Percentiles rank a stretch among this genome's conserved stretches.
Evolutionary conservation across 768 basidiomycete species (phyloP).

Genomic region (Podaxis sp.): DNA sequence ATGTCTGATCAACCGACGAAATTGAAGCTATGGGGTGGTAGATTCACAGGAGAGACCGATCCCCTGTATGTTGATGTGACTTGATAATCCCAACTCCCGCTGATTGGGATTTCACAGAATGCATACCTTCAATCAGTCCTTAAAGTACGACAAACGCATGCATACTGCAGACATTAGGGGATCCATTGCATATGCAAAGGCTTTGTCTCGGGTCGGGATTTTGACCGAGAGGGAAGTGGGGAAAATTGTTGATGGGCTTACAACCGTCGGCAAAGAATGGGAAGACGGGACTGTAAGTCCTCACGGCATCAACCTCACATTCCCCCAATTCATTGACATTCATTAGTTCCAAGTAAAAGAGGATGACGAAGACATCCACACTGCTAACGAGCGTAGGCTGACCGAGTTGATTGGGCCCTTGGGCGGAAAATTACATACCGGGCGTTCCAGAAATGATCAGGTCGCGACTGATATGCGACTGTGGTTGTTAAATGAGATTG

Average conservation of each 20-base stretch:
- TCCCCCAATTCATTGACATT: neutral
- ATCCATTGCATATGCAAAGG: conserved; percentile 94
- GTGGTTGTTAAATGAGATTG: conserved; percentile 84
- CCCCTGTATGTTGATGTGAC: conserved; percentile 54
- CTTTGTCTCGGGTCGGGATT: conserved; percentile 76
- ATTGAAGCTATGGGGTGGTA: conserved; percentile 84
- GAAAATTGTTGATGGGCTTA: conserved; percentile 71
- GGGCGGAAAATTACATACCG: conserved; percentile 96
- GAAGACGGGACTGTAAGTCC: conserved; percentile 58
- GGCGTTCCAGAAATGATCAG: conserved; percentile 96
- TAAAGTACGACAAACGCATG: conserved; percentile 94
- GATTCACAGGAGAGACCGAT: conserved; percentile 87
- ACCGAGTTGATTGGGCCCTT: conserved; percentile 90
- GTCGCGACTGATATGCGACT: conserved; percentile 98
- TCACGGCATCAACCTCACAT: neutral
- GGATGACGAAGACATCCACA: conserved; percentile 99
- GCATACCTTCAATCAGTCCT: conserved; percentile 96
- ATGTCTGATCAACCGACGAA: conserved; percentile 40
- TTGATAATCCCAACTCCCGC: conserved; percentile 14
- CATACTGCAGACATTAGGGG: conserved; percentile 87
- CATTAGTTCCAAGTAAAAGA: conserved; percentile 66
- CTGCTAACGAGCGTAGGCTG: conserved; percentile 93
- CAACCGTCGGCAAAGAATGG: conserved; percentile 83
- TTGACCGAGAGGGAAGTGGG: conserved; percentile 71
- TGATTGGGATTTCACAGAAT: conserved; percentile 49